Percentiles rank a stretch among this genome's conserved stretches.
Evolutionary conservation across 2,329 filamentous ascomycete species (phyloP).

Genomic region (Venturia pyrina): DNA sequence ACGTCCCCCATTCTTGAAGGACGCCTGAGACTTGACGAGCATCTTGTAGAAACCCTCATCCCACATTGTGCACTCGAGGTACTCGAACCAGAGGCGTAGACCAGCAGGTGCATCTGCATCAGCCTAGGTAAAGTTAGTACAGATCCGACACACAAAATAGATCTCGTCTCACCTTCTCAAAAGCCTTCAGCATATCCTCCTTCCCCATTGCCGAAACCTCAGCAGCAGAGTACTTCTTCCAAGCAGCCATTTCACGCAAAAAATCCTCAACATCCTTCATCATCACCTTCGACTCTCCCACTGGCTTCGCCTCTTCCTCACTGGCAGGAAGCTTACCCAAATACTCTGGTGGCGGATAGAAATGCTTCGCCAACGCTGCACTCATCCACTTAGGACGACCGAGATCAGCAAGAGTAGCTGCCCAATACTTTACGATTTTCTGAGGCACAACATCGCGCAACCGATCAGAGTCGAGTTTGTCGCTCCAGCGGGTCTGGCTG

Average conservation of each 20-base stretch:
- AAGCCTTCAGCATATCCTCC: conserved; percentile 30
- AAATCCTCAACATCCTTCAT: conserved; percentile 26
- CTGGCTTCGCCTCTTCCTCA: neutral
- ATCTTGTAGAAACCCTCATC: conserved; percentile 32
- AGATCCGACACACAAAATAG: neutral
- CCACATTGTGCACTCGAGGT: conserved; percentile 34
- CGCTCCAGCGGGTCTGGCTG: conserved; percentile 33
- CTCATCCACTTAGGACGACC: conserved; percentile 34
- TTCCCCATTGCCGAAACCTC: conserved; percentile 26
- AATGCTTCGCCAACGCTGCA: conserved; percentile 28
- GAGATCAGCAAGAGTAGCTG: conserved; percentile 25
- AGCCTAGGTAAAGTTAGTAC: conserved; percentile 17
- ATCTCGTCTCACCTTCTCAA: conserved; percentile 22
- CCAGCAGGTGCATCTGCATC: conserved; percentile 31
- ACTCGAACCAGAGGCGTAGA: conserved; percentile 38
- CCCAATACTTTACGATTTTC: conserved; percentile 30
- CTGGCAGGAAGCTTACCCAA: conserved; percentile 22
- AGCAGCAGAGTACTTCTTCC: conserved; percentile 30
- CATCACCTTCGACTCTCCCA: conserved; percentile 3
- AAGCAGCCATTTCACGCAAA: conserved; percentile 25
- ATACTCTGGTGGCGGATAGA: conserved; percentile 34
- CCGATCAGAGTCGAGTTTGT: conserved; percentile 34
- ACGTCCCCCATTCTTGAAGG: neutral
- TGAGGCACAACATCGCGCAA: conserved; percentile 28
- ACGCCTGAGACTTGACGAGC: conserved; percentile 20